Percentiles rank a stretch among this genome's conserved stretches.
These are phyloP conservation scores for Globisporangium emineosum DNA, from an alignment of 352 stramenopile genomes.

Conservation along the genomic window DNA sequence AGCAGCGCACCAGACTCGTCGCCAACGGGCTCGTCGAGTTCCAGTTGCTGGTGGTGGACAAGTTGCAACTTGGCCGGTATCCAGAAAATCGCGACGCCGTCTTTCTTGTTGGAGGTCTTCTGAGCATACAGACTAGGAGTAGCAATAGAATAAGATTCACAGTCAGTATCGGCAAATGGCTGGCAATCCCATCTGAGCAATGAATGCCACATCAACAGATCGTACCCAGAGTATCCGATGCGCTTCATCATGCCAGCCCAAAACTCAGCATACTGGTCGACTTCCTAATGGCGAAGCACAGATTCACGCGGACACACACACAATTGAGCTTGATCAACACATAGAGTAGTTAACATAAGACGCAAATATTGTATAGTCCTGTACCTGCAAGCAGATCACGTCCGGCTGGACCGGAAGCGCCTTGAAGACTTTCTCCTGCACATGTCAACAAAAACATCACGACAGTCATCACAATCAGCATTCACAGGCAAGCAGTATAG, in stretches of 20 bases:
- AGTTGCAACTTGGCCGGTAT: conserved; percentile 43
- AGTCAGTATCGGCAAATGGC: neutral
- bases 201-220: neutral
- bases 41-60: conserved; percentile 36
- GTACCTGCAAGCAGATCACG: conserved; percentile 79
- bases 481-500: neutral
- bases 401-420: conserved; percentile 59
- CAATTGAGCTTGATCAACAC: neutral
- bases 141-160: neutral
- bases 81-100: conserved; percentile 79
- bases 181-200: neutral
- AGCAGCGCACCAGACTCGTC: conserved; percentile 43
- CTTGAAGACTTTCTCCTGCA: conserved; percentile 53
- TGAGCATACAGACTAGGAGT: conserved; percentile 55
- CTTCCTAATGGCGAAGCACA: conserved; percentile 66
- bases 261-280: conserved; percentile 74
- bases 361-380: too few relatives aligned
- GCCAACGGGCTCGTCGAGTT: conserved; percentile 46
- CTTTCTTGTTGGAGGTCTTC: conserved; percentile 57
- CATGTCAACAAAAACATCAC: too few relatives aligned
- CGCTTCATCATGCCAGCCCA: conserved; percentile 55
- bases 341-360: too few relatives aligned
- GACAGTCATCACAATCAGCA: neutral
- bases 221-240: conserved; percentile 64
- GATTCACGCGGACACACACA: neutral